These are phyloP conservation scores for Berberis thunbergii DNA, from an alignment of 164 flowering plant species.

Conservation along the genomic window DNA sequence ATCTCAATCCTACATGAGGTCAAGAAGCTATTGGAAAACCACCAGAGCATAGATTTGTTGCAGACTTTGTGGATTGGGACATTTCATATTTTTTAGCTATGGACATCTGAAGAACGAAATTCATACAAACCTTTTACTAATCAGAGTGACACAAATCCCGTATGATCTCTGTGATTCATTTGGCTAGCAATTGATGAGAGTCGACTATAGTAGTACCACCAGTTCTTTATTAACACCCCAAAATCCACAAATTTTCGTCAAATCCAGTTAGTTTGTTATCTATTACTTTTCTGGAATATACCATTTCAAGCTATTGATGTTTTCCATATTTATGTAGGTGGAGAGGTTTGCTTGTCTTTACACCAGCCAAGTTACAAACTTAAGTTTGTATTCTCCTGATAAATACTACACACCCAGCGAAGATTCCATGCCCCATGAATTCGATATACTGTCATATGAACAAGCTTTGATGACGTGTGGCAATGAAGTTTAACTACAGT, in stretches of 20 bases:
- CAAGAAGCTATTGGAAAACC: background rate
- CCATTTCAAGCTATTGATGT: background rate
- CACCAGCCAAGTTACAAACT: conserved; percentile 82
- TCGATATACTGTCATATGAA: conserved; percentile 32
- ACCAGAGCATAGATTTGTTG: background rate
- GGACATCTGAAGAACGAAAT: too few species aligned
- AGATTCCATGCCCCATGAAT: conserved; percentile 96
- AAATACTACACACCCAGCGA: conserved; percentile 92
- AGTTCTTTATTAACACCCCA: too few species aligned
- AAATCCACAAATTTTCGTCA: background rate
- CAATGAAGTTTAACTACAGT: background rate
- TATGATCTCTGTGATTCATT: too few species aligned
- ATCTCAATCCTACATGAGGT: too few species aligned
- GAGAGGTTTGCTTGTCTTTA: conserved; percentile 97
- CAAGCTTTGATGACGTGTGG: too few species aligned
- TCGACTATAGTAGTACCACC: too few species aligned
- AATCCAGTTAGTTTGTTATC: background rate
- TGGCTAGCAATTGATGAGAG: too few species aligned
- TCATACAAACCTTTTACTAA: too few species aligned
- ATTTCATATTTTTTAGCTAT: too few species aligned
- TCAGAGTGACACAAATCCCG: too few species aligned
- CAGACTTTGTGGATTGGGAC: background rate
- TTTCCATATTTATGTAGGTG: conserved; percentile 42
- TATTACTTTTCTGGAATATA: background rate
- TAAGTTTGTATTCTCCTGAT: conserved; percentile 80